These are phyloP conservation scores for Glycine latifolia DNA, from an alignment of 306 rosid species.

Conservation along the genomic window DNA sequence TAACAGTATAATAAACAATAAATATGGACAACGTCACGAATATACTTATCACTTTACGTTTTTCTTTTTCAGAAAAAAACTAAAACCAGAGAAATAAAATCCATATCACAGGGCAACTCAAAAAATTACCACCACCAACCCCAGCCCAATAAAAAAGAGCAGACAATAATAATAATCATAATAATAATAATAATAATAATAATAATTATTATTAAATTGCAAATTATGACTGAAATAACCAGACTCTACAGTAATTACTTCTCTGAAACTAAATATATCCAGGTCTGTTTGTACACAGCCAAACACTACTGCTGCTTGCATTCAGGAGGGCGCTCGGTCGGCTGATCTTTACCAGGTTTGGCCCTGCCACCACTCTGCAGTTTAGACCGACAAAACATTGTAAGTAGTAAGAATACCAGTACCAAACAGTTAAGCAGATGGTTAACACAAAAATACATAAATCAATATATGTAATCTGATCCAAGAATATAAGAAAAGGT, in stretches of 20 bases:
- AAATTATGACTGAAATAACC: slow-evolving; percentile 39
- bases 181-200: slow-evolving; percentile 11
- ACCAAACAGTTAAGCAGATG: slow-evolving; percentile 29
- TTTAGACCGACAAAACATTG: slow-evolving; percentile 22
- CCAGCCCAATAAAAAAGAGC: not conserved
- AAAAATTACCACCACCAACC: not conserved
- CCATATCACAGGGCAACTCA: slow-evolving; percentile 38
- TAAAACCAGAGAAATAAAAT: slow-evolving; percentile 29
- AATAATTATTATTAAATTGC: slow-evolving; percentile 14
- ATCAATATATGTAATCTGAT: not conserved
- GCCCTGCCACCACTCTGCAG: slow-evolving; percentile 50
- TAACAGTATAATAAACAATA: not conserved
- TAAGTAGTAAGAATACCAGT: not conserved
- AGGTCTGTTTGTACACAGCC: slow-evolving; percentile 26
- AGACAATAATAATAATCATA: not conserved
- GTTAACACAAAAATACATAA: slow-evolving; percentile 4
- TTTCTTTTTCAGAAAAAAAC: not conserved
- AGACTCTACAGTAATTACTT: slow-evolving; percentile 43
- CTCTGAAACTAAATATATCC: slow-evolving; percentile 43
- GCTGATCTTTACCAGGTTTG: slow-evolving; percentile 43
- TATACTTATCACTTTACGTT: slow-evolving; percentile 4
- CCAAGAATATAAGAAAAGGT: not conserved
- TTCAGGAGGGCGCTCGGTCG: slow-evolving; percentile 56
- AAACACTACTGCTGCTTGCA: slow-evolving; percentile 62
- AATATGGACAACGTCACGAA: slow-evolving; percentile 39